phyloP scores from a whole-genome alignment of 1,139 yeast genomes.

The Scheffersomyces segobiensis region DNA sequence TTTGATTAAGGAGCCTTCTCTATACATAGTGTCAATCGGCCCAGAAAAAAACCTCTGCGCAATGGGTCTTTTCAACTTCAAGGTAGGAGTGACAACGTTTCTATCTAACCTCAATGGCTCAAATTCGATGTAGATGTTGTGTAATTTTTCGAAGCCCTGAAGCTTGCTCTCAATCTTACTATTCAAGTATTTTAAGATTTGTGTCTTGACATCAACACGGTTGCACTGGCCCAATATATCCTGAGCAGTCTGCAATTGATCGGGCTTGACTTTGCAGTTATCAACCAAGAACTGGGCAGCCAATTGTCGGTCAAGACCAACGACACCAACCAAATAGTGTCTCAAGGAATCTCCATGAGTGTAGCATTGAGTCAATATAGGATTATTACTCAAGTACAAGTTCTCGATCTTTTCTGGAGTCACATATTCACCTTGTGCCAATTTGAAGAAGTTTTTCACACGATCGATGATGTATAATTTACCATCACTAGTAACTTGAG shows the following conservation, averaged over 20 bases:
- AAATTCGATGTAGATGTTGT: slow-evolving; percentile 22
- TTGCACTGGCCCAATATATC: slow-evolving; percentile 14
- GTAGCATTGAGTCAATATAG: slow-evolving; percentile 19
- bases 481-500: slow-evolving; percentile 17
- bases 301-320: slow-evolving; percentile 22
- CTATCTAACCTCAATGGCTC: slow-evolving; percentile 26
- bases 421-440: slow-evolving; percentile 29
- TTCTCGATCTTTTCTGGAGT: slow-evolving; percentile 28
- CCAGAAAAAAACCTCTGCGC: slow-evolving; percentile 20
- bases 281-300: slow-evolving; percentile 14
- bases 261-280: slow-evolving; percentile 14
- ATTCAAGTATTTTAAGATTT: slow-evolving; percentile 12
- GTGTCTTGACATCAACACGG: slow-evolving; percentile 11
- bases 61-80: slow-evolving; percentile 25
- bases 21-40: slow-evolving; percentile 21
- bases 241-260: slow-evolving; percentile 15
- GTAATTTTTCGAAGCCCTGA: slow-evolving; percentile 25
- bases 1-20: slow-evolving; percentile 19
- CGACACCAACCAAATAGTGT: slow-evolving; percentile 20
- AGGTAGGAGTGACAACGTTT: slow-evolving; percentile 26
- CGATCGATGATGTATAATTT: slow-evolving; percentile 24
- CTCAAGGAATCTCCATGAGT: slow-evolving; percentile 24
- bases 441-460: slow-evolving; percentile 31
- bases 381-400: slow-evolving; percentile 18
- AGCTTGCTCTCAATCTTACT: slow-evolving; percentile 10